These are phyloP conservation scores for Teunomyces atbi DNA, from an alignment of 805 yeast genomes.

Conservation along the genomic window DNA sequence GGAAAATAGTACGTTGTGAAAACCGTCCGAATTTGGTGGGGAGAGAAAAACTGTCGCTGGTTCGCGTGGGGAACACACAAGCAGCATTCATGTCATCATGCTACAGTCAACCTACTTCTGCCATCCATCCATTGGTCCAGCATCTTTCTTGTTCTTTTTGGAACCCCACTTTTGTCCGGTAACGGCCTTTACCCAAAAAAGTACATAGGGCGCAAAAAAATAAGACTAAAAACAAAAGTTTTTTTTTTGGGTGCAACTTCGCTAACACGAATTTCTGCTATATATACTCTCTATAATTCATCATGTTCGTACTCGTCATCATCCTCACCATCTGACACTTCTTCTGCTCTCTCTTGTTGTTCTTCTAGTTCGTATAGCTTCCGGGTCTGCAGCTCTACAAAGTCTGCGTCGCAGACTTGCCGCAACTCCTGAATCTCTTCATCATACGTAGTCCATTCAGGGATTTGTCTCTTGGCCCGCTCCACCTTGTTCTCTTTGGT, in stretches of 20 bases:
- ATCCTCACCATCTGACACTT: slow-evolving; percentile 5
- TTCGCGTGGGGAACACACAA: too few relatives aligned
- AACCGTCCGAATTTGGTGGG: too few relatives aligned
- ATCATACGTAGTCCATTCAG: slow-evolving; percentile 76
- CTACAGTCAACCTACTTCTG: background rate
- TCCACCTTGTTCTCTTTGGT: slow-evolving; percentile 78
- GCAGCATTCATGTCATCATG: background rate
- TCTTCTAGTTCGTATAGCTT: background rate
- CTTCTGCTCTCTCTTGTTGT: slow-evolving; percentile 7
- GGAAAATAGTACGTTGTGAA: too few relatives aligned
- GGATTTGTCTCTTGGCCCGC: slow-evolving; percentile 70
- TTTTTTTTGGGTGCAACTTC: slow-evolving; percentile 3
- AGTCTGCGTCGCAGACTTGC: slow-evolving; percentile 3
- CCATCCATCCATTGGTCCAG: too few relatives aligned
- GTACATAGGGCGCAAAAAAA: background rate
- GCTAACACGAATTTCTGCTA: background rate
- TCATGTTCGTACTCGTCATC: slow-evolving; percentile 8
- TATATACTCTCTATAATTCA: background rate
- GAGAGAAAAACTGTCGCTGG: too few relatives aligned
- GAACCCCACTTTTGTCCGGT: background rate
- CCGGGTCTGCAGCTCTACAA: slow-evolving; percentile 4
- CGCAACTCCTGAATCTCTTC: slow-evolving; percentile 42
- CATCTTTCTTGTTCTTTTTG: background rate
- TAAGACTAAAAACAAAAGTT: background rate
- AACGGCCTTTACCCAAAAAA: slow-evolving; percentile 2